phyloP scores from a whole-genome alignment of 352 stramenopile species.

The Phytophthora boehmeriae region DNA sequence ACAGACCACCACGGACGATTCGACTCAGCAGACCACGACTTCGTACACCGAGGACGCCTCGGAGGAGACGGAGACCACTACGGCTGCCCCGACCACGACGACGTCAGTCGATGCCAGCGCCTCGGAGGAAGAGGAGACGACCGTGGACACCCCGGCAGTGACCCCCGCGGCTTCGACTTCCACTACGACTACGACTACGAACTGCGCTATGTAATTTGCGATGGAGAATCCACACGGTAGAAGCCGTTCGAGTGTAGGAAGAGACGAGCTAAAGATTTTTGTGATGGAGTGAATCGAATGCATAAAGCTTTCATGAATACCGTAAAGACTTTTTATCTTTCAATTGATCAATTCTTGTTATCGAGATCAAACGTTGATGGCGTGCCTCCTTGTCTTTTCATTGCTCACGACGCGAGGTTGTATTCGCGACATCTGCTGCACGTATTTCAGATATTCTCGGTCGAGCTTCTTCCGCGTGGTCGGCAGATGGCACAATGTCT shows the following conservation, averaged over 20 bases:
- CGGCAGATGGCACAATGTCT: constrained; percentile 5
- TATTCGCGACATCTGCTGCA: constrained; percentile 14
- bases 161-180: constrained; percentile 26
- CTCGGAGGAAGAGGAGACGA: constrained; percentile 27
- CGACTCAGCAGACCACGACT: constrained; percentile 19
- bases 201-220: constrained; percentile 26
- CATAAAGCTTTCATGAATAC: constrained; percentile 20
- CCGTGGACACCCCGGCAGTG: constrained; percentile 25
- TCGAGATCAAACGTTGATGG: constrained; percentile 1
- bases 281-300: constrained; percentile 18
- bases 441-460: constrained; percentile 13
- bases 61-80: constrained; percentile 16
- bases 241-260: constrained; percentile 1
- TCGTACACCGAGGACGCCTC: constrained; percentile 9
- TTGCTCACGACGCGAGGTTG: constrained; percentile 17
- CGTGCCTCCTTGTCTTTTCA: constrained; percentile 10
- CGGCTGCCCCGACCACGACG: constrained; percentile 18
- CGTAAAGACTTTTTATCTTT: constrained; percentile 14
- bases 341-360: constrained; percentile 14
- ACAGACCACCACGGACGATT: constrained; percentile 14
- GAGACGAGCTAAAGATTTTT: constrained; percentile 9
- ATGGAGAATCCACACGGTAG: background rate
- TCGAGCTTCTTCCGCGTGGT: background rate
- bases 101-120: constrained; percentile 17
- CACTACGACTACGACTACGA: constrained; percentile 26